Evolutionary conservation across 1,284 basidiomycete species (phyloP).

Genomic region (Phlebopus sp.): DNA sequence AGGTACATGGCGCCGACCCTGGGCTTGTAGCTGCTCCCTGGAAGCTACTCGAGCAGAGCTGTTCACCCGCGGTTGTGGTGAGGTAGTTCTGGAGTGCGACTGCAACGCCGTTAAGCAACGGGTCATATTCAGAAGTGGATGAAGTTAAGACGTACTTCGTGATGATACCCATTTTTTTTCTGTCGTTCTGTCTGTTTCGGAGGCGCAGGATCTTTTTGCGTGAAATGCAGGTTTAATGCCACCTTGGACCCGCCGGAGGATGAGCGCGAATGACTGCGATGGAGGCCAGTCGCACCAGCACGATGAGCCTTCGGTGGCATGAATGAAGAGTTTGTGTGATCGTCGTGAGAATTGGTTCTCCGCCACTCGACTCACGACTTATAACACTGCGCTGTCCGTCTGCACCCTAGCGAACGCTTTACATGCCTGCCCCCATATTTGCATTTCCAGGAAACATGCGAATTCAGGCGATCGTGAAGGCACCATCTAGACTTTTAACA

Average conservation of each 20-base stretch:
- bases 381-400: slow-evolving; percentile 11
- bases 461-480: background rate
- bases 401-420: slow-evolving; percentile 9
- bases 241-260: slow-evolving; percentile 55
- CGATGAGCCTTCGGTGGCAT: slow-evolving; percentile 53
- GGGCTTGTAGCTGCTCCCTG: slow-evolving; percentile 43
- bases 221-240: slow-evolving; percentile 60
- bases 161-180: slow-evolving; percentile 44
- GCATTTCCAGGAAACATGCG: background rate
- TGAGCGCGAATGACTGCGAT: slow-evolving; percentile 60
- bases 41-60: slow-evolving; percentile 51
- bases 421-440: slow-evolving; percentile 11
- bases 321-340: slow-evolving; percentile 16
- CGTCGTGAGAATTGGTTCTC: slow-evolving; percentile 29
- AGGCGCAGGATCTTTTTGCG: slow-evolving; percentile 53
- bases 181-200: slow-evolving; percentile 47
- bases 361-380: slow-evolving; percentile 24
- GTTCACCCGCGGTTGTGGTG: slow-evolving; percentile 43
- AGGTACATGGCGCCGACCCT: slow-evolving; percentile 34
- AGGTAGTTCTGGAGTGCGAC: slow-evolving; percentile 34
- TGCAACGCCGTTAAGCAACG: slow-evolving; percentile 16
- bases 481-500: background rate
- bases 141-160: slow-evolving; percentile 43
- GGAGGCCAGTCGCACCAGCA: slow-evolving; percentile 37
- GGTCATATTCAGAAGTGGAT: slow-evolving; percentile 15